Conservation (phyloP, 768 basidiomycete genomes). For the Auriscalpium orientale region DNA sequence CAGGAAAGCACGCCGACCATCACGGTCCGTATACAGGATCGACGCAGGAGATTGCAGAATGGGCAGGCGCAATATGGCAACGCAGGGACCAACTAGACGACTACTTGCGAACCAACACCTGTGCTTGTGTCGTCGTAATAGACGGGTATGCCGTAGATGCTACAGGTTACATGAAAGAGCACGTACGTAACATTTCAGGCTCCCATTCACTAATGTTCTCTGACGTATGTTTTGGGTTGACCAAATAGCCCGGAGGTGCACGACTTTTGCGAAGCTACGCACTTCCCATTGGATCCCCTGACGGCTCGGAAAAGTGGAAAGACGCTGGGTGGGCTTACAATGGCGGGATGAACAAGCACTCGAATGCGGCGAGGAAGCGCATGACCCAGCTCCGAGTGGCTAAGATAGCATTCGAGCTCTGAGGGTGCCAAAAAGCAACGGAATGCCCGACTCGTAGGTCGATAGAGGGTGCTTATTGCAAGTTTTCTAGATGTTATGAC, state of each 20-base stretch:
- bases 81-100: constrained; percentile 23
- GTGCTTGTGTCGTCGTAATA: constrained; percentile 45
- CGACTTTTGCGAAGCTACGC: constrained; percentile 46
- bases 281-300: constrained; percentile 12
- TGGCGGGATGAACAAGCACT: constrained; percentile 69
- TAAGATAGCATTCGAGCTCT: constrained; percentile 18
- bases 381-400: constrained; percentile 46
- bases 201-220: neutral
- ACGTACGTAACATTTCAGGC: constrained; percentile 40
- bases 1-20: constrained; percentile 26
- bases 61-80: constrained; percentile 38
- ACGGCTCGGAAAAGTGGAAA: constrained; percentile 24
- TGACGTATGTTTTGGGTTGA: neutral
- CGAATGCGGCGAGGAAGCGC: constrained; percentile 43
- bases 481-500: no score
- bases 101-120: constrained; percentile 28
- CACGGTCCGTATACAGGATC: constrained; percentile 7
- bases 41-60: constrained; percentile 18
- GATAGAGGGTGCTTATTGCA: no score
- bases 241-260: constrained; percentile 53
- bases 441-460: no score
- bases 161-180: constrained; percentile 53
- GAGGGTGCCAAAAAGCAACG: no score
- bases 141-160: constrained; percentile 57
- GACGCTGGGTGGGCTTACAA: constrained; percentile 60